Evolutionary conservation across 129 eudicot species (phyloP), one percentile per base, ranked within the genome.

Genomic region (Lonicera japonica): DNA sequence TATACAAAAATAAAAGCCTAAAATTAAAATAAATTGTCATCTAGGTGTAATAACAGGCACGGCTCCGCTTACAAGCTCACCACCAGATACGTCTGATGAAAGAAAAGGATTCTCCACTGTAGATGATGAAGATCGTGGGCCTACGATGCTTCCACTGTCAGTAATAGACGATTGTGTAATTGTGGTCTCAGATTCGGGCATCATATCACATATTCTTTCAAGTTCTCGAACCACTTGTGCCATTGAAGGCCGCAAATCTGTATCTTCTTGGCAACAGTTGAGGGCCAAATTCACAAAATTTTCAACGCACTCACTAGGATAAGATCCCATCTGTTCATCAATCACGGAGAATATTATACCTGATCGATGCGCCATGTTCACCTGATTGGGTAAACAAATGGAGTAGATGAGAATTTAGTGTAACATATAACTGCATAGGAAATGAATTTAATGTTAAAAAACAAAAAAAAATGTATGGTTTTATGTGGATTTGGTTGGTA

Each of bases 61-160:
- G 22, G 59, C 83, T 61, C 97, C 97, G 54, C 97, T 90, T 25
- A 90, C 85, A 58, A 90, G 95, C 66, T 90, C 85, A 73, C 89
- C 84, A 15, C 97, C 97, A 0, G 95, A 86, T 20, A 83, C 65
- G 67, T 90, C 95, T 2, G 79, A 65, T 3, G 95, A 86, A 54
- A 67, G 65, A 56, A 74, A 84, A 36, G 83, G 81, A 62, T 66
- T 64, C 63, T 69, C 77, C 8, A 77, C 54, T 25, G 82, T 61
- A 8, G 95, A 80, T 40, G 82, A 76, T 29, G 89, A 70, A 41
- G 76, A 68, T 21, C 70, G 51, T 18, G 79, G 18, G 1, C 75
- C 59, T 29, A 34, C 22, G 29, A 12, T 57, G 53, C 63, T 75
- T 61, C 25, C 71, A 48, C 64, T 43, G 54, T 67, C 71, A 13